Percentiles rank a stretch among this genome's conserved stretches.
Evolutionary conservation across 148 eudicot genomes (phyloP).

Genomic region (Suaeda aralocaspica): DNA sequence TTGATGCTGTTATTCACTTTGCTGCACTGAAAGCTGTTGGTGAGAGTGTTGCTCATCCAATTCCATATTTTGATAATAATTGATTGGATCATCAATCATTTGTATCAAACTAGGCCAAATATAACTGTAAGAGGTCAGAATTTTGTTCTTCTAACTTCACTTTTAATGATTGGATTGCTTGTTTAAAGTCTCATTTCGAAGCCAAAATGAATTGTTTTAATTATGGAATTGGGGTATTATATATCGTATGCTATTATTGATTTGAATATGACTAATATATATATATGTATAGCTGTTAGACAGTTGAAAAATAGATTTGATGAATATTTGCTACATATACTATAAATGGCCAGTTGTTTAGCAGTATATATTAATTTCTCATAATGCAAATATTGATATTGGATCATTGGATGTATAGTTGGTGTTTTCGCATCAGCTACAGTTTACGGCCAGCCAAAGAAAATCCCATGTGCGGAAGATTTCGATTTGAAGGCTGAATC

Average conservation of each 20-base stretch:
- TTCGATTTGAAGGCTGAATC: constrained; percentile 68
- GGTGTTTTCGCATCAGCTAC: constrained; percentile 95
- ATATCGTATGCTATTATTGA: no score
- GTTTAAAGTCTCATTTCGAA: neutral
- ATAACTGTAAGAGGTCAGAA: constrained; percentile 73
- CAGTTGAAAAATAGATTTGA: no score
- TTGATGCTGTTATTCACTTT: constrained; percentile 89
- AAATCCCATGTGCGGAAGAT: constrained; percentile 79
- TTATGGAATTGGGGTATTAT: no score
- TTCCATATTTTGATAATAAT: constrained; percentile 80
- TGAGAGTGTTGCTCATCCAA: constrained; percentile 67
- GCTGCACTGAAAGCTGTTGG: constrained; percentile 92
- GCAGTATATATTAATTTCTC: no score
- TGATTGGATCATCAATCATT: constrained; percentile 78
- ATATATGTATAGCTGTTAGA: no score
- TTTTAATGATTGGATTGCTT: neutral
- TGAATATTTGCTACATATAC: no score
- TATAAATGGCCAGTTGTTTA: no score
- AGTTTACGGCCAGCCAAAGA: constrained; percentile 84
- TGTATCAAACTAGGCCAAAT: constrained; percentile 71
- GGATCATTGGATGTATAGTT: constrained; percentile 38
- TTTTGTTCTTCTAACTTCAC: no score
- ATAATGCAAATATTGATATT: no score
- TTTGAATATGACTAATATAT: no score
- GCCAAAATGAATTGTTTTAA: no score